A percentile compares a stretch with the other conserved stretches of the same genome.
These are phyloP conservation scores for Saccharomycopsis malanga DNA, from an alignment of 805 yeast genomes.

Conservation along the genomic window DNA sequence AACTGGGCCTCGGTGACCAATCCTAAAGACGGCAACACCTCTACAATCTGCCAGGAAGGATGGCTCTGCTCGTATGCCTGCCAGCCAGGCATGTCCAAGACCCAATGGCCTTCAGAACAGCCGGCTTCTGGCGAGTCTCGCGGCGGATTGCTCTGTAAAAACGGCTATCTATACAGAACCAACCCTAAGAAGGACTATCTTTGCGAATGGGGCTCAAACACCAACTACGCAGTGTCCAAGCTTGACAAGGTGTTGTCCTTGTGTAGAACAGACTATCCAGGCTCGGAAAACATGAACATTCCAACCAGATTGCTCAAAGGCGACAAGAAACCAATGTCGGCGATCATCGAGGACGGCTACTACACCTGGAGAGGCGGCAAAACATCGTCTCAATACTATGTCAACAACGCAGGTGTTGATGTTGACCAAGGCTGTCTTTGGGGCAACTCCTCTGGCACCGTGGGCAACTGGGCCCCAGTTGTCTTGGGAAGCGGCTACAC, in stretches of 20 bases:
- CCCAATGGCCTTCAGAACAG: conserved; percentile 68
- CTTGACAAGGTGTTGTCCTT: conserved; percentile 65
- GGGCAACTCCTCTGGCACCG: conserved; percentile 71
- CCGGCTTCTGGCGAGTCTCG: conserved; percentile 63
- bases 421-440: conserved; percentile 88
- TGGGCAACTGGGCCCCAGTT: conserved; percentile 98
- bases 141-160: conserved; percentile 61
- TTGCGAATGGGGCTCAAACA: conserved; percentile 65
- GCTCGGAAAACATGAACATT: conserved; percentile 95
- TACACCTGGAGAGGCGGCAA: conserved; percentile 72
- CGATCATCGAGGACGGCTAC: conserved; percentile 70
- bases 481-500: conserved; percentile 88
- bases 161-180: conserved; percentile 58
- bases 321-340: conserved; percentile 54
- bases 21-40: conserved; percentile 58
- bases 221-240: conserved; percentile 62
- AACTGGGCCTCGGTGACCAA: conserved; percentile 46
- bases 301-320: conserved; percentile 82
- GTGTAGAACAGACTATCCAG: conserved; percentile 99
- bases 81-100: conserved; percentile 73
- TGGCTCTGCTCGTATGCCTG: conserved; percentile 73
- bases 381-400: conserved; percentile 95
- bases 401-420: conserved; percentile 91
- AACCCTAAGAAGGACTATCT: conserved; percentile 43
- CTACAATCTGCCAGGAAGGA: conserved; percentile 59